phyloP scores from a whole-genome alignment of 2,329 filamentous ascomycete species.

The Ophiognomonia clavigignenti-juglandacearum region DNA sequence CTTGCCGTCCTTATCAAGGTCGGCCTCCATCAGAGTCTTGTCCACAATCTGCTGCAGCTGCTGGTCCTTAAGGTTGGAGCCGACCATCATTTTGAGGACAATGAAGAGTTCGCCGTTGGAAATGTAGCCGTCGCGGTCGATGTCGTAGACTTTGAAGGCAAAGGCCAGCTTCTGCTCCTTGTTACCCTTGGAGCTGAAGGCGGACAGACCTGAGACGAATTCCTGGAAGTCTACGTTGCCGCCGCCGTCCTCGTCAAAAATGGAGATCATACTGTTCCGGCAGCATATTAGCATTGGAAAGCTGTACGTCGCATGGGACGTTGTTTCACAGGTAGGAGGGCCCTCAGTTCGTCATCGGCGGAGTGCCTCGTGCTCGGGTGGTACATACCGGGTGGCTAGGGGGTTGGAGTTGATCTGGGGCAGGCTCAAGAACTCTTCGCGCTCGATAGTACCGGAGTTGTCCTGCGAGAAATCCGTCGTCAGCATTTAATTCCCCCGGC shows the following conservation, averaged over 20 bases:
- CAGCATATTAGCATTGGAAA: background rate
- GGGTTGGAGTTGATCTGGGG: conserved; percentile 98
- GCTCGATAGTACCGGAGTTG: conserved; percentile 96
- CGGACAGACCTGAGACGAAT: conserved; percentile 90
- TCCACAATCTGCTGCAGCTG: conserved; percentile 99
- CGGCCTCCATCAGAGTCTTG: conserved; percentile 99
- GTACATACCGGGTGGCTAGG: conserved; percentile 76
- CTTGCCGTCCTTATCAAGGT: conserved; percentile 91
- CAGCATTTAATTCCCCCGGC: too few species aligned
- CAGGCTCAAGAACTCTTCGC: conserved; percentile 94
- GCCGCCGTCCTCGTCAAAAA: conserved; percentile 97
- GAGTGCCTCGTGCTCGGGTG: background rate
- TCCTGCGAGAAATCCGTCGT: conserved; percentile 52
- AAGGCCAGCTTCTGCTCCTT: conserved; percentile 98
- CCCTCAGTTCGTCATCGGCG: background rate
- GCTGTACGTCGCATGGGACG: background rate
- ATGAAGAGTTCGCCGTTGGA: conserved; percentile 99
- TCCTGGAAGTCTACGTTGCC: conserved; percentile 98
- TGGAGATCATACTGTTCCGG: conserved; percentile 81
- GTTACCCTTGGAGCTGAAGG: conserved; percentile 96
- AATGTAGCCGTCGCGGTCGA: conserved; percentile 97
- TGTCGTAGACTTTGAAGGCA: conserved; percentile 99
- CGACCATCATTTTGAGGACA: conserved; percentile 99
- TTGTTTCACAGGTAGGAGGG: background rate
- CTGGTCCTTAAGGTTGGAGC: conserved; percentile 97